These are phyloP conservation scores for Curvularia sp. DNA, from an alignment of 2,329 filamentous ascomycete genomes.

Conservation along the genomic window DNA sequence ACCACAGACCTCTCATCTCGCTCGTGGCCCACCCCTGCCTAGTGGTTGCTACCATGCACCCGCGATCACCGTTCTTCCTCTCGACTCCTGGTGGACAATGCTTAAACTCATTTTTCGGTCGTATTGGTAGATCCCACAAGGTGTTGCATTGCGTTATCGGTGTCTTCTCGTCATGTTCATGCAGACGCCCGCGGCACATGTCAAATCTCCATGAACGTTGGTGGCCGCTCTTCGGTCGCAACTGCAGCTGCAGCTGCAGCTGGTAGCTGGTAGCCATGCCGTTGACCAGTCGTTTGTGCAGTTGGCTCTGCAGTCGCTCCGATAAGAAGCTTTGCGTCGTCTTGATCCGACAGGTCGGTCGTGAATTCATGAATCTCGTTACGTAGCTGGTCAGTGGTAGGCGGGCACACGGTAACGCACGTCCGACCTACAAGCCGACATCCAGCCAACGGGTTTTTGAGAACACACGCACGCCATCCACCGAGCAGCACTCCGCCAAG, in stretches of 20 bases:
- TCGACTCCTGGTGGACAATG: constrained; percentile 19
- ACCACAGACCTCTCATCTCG: constrained; percentile 24
- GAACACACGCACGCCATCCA: constrained; percentile 15
- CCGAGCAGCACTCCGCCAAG: constrained; percentile 26
- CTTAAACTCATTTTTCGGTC: constrained; percentile 23
- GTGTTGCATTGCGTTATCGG: constrained; percentile 23
- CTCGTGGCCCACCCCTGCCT: constrained; percentile 27
- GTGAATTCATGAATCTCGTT: constrained; percentile 35
- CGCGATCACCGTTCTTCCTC: constrained; percentile 21
- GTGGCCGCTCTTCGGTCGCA: constrained; percentile 23
- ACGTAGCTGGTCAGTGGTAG: constrained; percentile 39
- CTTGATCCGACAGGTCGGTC: constrained; percentile 39
- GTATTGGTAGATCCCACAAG: constrained; percentile 19
- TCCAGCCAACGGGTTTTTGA: constrained; percentile 24
- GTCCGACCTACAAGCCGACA: constrained; percentile 25
- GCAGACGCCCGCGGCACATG: constrained; percentile 23
- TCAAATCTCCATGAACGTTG: constrained; percentile 20
- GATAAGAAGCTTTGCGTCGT: constrained; percentile 45
- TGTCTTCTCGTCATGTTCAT: constrained; percentile 18
- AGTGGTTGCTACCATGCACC: constrained; percentile 18
- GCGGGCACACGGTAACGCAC: constrained; percentile 40
- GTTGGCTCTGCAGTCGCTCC: constrained; percentile 27
- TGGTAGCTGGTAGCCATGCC: constrained; percentile 9
- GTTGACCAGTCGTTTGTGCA: constrained; percentile 25
- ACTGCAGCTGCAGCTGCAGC: constrained; percentile 23